Percentiles rank a stretch among this genome's conserved stretches.
Evolutionary conservation across 768 basidiomycete species (phyloP).

Genomic region (Stropharia rugosoannulata): DNA sequence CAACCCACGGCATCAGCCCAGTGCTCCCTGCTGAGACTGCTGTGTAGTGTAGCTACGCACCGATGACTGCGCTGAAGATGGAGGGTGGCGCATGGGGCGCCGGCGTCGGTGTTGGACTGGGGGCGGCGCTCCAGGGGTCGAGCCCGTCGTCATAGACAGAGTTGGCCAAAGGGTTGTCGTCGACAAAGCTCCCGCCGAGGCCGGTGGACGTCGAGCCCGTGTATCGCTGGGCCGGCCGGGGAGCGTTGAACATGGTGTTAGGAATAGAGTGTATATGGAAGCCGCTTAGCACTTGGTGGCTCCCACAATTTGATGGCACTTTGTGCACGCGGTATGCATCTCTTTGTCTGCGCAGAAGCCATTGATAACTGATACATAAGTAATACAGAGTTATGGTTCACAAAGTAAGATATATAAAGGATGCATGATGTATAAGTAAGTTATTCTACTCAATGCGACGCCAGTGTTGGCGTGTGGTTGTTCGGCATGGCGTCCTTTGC

Average conservation of each 20-base stretch:
- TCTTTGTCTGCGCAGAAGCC: not conserved
- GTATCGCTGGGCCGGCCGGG: slow-evolving; percentile 72
- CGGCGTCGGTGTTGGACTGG: slow-evolving; percentile 69
- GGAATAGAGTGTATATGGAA: not conserved
- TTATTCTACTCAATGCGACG: slow-evolving; percentile 2
- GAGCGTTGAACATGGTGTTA: slow-evolving; percentile 80
- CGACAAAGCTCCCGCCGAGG: slow-evolving; percentile 72
- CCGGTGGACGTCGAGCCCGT: slow-evolving; percentile 48
- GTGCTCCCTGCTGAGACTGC: not conserved
- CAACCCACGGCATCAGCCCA: slow-evolving; percentile 3
- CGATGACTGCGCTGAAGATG: slow-evolving; percentile 70
- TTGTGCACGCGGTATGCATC: not conserved
- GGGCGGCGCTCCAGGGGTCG: slow-evolving; percentile 79
- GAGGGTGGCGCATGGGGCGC: slow-evolving; percentile 47
- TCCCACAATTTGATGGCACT: too few species aligned
- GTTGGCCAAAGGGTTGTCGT: slow-evolving; percentile 70
- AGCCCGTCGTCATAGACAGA: slow-evolving; percentile 80
- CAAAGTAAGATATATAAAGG: not conserved
- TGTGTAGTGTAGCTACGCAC: slow-evolving; percentile 31
- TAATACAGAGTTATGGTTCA: slow-evolving; percentile 3
- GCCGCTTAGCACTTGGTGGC: not conserved
- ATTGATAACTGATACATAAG: slow-evolving; percentile 6
- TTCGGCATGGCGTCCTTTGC: not conserved
- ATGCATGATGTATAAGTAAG: slow-evolving; percentile 9
- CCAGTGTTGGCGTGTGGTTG: not conserved